Evolutionary conservation across 192 early-diverging fungal genomes (phyloP), one percentile per base, ranked within the genome.

Genomic region (Coemansia sp.): DNA sequence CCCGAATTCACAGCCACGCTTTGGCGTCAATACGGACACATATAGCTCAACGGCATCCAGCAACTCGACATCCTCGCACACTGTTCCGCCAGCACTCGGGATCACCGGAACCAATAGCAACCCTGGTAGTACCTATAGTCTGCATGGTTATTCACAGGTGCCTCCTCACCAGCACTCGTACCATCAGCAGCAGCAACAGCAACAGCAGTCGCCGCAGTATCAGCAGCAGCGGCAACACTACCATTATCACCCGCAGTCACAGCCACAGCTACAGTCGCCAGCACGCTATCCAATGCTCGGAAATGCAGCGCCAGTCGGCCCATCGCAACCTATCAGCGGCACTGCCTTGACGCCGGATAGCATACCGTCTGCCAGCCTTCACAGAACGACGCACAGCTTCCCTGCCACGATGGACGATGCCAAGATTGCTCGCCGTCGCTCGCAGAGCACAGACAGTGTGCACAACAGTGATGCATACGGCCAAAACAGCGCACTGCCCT

Each of bases 381-480:
- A 56, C 55, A 70, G 57, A 63, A 62, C 63, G 14, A 75, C 69
- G 2, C 77, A 65, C 13, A 81, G 78, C 60, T 81, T 81, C 56
- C 78, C 78, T 13, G 61, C 73, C 2, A 71, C 70, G 8, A 25
- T 72, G 7, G 78, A 81, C 54, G 78, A 81, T 20, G 56, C 63
- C 48, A 72, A 70, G 29, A 62, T 57, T 10, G 57, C 73, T 0
- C 72, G 78, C 0, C 72, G 65, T n/a, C 73, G 78, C 59, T 71
- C 78, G 36, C 78, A 81, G 50, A 81, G 78, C 66, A 81, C 78
- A 0, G 73, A 74, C 69, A 64, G 69, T 49, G 61, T 61, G 43
- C 61, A 67, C 15, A 62, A 49, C 65, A 53, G 40, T 19, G 49
- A 52, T 20, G 41, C 60, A n/a, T 40, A 58, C 20, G 32, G 22